Base-by-base conservation (phyloP, 2,329 filamentous ascomycete species). In the Aspergillus udagawae region DNA sequence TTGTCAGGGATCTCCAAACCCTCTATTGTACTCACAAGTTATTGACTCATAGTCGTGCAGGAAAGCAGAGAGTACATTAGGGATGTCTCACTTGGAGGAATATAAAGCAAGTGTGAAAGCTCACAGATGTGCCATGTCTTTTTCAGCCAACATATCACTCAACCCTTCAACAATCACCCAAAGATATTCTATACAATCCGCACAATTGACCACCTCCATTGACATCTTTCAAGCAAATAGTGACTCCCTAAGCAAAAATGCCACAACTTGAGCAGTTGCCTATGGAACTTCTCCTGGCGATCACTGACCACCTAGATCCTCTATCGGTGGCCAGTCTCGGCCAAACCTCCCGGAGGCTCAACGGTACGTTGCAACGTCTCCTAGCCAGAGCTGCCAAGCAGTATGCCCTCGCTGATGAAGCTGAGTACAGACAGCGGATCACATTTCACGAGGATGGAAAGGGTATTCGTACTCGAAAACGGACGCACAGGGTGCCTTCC, bases 381-480 rank as follows among this genome's bases (percentile, higher is more conserved):
- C 21, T 44, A 2, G 21, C 44, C 44, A 25, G 23, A 23, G 44
- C 20, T n/a, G 44, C 21, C 20, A 47, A 14, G 44, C 20, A 47
- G 23, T 17, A 47, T 17, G 57, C 54, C 12, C 29, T 61, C 20
- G 27, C 54, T 5, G 38, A 48, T 2, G 54, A 41, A 14, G 21
- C 32, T 12, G 44, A 38, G 4, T 58, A 60, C 28, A 50, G 54
- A 23, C 8, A 52, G n/a, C 51, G 51, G 5, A 51, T 50, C 20
- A 14, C 9, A n/a, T 53, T 51, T 8, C 41, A 52, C 10, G 49
- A 53, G 12, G 35, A 51, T 7, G 29, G 38, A 17, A 35, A 17
- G 9, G 23, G 25, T 20, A 29, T 50, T 25, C 55, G 21, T 20
- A 32, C 35, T 14, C 17, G 10, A 1, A 32, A 42, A 1, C 51